phyloP scores from a whole-genome alignment of 345 rosid genomes.

The Boechera retrofracta region DNA sequence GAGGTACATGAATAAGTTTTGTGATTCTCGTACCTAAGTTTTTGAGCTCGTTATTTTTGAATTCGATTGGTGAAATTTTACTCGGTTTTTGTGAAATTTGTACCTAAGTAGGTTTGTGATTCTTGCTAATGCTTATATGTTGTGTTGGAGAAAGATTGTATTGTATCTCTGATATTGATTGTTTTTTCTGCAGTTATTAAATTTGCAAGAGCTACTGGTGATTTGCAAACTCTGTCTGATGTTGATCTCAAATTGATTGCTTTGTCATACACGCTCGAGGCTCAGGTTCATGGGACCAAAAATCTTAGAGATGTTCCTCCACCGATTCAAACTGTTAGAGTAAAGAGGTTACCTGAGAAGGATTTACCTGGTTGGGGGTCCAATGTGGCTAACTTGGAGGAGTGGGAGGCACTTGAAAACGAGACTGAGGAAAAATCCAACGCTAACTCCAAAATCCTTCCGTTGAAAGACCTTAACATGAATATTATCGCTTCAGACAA shows the following conservation, averaged over 20 bases:
- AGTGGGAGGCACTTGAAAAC: constrained; percentile 87
- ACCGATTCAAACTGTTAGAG: constrained; percentile 72
- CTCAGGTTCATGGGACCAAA: constrained; percentile 77
- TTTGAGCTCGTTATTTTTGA: background rate
- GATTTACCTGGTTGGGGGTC: constrained; percentile 96
- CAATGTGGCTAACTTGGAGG: constrained; percentile 87
- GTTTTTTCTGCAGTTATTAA: constrained; percentile 56
- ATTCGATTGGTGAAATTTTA: background rate
- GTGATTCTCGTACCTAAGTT: background rate
- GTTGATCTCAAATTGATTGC: constrained; percentile 91
- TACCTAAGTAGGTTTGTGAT: background rate
- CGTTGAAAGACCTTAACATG: constrained; percentile 73
- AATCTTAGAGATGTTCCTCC: constrained; percentile 81
- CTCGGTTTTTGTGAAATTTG: background rate
- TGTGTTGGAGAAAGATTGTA: constrained; percentile 1
- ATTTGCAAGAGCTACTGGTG: constrained; percentile 93
- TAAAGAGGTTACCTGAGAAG: constrained; percentile 85
- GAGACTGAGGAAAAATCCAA: constrained; percentile 56
- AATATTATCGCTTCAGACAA: constrained; percentile 52
- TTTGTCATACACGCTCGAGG: constrained; percentile 76
- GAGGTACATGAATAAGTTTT: constrained; percentile 51
- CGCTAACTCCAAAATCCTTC: constrained; percentile 69
- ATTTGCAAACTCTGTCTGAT: constrained; percentile 82
- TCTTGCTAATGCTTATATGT: background rate
- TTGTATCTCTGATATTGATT: background rate